phyloP scores from a whole-genome alignment of 768 basidiomycete genomes.

The Hebeloma cylindrosporum region DNA sequence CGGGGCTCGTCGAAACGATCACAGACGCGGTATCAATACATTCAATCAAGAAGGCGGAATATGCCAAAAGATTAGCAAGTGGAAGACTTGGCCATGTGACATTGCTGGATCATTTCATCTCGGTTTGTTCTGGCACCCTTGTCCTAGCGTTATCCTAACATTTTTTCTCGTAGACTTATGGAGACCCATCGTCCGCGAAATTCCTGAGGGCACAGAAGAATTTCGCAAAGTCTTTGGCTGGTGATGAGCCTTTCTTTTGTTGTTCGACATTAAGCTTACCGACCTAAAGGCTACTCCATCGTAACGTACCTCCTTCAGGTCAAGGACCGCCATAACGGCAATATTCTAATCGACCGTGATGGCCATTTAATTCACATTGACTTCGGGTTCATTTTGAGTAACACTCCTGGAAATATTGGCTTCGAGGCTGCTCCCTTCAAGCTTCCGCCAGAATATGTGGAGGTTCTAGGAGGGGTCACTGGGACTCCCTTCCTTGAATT shows the following conservation, averaged over 20 bases:
- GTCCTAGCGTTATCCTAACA: neutral
- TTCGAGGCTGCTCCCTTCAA: conserved; percentile 99
- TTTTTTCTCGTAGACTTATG: conserved; percentile 66
- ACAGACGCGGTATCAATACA: conserved; percentile 98
- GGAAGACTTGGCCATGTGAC: conserved; percentile 86
- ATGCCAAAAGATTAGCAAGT: conserved; percentile 81
- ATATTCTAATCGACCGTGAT: conserved; percentile 93
- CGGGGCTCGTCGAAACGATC: conserved; percentile 96
- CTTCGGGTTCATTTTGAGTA: conserved; percentile 97
- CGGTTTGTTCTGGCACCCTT: conserved; percentile 45
- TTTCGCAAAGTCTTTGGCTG: conserved; percentile 90
- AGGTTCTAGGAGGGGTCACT: conserved; percentile 87
- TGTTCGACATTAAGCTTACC: neutral
- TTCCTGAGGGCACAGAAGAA: conserved; percentile 90
- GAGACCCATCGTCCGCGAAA: conserved; percentile 82
- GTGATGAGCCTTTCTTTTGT: conserved; percentile 32
- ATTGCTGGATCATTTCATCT: conserved; percentile 87
- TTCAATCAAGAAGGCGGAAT: conserved; percentile 99
- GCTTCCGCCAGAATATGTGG: conserved; percentile 90
- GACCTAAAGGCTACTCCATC: conserved; percentile 76
- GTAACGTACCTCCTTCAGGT: conserved; percentile 97
- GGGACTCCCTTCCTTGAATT: conserved; percentile 81
- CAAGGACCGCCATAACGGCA: conserved; percentile 98
- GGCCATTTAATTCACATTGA: conserved; percentile 97
- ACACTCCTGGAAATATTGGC: conserved; percentile 95